phyloP scores from a whole-genome alignment of 2,329 filamentous ascomycete species.

The Aotearoamyces nothofagi region DNA sequence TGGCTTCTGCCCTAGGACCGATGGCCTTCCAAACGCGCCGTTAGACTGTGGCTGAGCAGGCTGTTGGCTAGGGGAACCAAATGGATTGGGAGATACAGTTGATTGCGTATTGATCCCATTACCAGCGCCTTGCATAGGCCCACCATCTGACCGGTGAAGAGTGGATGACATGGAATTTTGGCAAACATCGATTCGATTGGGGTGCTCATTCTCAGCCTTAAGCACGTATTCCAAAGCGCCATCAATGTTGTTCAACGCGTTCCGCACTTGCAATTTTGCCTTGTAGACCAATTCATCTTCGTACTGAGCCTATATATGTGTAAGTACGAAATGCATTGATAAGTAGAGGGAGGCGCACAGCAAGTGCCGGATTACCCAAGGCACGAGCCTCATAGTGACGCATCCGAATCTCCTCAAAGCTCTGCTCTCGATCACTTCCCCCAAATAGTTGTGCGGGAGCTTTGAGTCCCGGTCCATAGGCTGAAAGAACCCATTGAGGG shows the following conservation, averaged over 20 bases:
- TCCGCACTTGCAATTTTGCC: conserved; percentile 56
- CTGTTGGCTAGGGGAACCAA: conserved; percentile 6
- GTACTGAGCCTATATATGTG: conserved; percentile 34
- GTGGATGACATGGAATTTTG: conserved; percentile 16
- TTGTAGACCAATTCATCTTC: conserved; percentile 46
- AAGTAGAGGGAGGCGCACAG: conserved; percentile 11
- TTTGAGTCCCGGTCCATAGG: conserved; percentile 66
- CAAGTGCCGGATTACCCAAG: conserved; percentile 40
- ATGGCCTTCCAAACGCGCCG: conserved; percentile 14
- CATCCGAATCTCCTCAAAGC: conserved; percentile 76
- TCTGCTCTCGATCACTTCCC: conserved; percentile 64
- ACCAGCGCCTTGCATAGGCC: neutral
- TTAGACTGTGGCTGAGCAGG: conserved; percentile 1
- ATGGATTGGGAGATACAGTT: conserved; percentile 2
- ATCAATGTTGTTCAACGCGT: conserved; percentile 51
- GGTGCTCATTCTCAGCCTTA: conserved; percentile 51
- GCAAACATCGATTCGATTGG: conserved; percentile 56
- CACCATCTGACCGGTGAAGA: neutral
- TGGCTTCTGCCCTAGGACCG: conserved; percentile 21
- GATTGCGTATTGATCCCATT: neutral
- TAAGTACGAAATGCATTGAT: conserved; percentile 3
- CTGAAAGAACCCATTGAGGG: conserved; percentile 75
- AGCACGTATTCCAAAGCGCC: conserved; percentile 59
- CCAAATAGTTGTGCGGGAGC: conserved; percentile 75
- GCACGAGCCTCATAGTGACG: conserved; percentile 55